phyloP scores from a whole-genome alignment of 768 basidiomycete genomes.

The Auriscalpium vulgare region DNA sequence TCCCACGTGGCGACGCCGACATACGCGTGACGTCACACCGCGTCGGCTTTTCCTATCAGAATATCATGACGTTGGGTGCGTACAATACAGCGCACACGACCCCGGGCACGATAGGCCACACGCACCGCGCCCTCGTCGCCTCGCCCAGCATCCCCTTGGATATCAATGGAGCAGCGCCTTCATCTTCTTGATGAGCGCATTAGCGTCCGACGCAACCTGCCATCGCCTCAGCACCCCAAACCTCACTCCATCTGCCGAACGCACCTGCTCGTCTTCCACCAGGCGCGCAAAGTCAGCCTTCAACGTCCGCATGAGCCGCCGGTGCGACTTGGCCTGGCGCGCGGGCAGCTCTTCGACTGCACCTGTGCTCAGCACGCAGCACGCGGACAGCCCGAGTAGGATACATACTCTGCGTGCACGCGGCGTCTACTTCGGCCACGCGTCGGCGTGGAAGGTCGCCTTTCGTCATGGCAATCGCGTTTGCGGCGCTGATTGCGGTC shows the following conservation, averaged over 20 bases:
- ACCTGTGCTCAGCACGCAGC: background rate
- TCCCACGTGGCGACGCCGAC: background rate
- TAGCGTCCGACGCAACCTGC: slow-evolving; percentile 9
- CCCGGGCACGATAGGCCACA: background rate
- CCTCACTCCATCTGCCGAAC: too few species aligned
- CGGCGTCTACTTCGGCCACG: background rate
- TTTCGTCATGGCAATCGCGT: background rate
- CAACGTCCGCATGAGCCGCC: slow-evolving; percentile 7
- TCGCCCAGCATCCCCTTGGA: background rate
- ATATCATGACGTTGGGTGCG: background rate
- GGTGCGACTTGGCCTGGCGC: slow-evolving; percentile 2
- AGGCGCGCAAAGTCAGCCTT: slow-evolving; percentile 1
- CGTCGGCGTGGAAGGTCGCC: background rate
- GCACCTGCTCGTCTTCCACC: slow-evolving; percentile 9
- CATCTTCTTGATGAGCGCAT: slow-evolving; percentile 1
- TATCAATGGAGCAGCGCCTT: slow-evolving; percentile 6
- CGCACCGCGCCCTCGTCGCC: background rate
- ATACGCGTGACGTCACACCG: slow-evolving; percentile 4
- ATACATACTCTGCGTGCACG: background rate
- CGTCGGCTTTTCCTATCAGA: background rate
- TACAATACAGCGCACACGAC: background rate
- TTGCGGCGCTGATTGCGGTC: background rate
- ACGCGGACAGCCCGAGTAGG: too few species aligned
- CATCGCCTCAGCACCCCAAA: background rate
- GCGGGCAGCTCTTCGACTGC: slow-evolving; percentile 5